phyloP scores from a whole-genome alignment of 768 basidiomycete species.

The Kwoniella sp. region DNA sequence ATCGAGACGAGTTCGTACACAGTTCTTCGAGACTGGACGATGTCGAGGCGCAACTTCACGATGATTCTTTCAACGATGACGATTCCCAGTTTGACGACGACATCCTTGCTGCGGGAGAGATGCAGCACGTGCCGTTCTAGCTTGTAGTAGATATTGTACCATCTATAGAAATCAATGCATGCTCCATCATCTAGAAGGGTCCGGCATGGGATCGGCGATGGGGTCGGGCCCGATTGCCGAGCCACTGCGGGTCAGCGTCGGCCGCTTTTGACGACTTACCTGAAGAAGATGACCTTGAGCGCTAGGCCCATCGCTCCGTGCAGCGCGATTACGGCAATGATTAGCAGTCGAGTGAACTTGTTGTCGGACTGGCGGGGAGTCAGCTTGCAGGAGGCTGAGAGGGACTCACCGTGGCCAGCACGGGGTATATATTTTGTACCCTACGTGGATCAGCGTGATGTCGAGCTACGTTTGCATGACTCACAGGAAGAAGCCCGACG shows the following conservation, averaged over 20 bases:
- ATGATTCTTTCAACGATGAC: slow-evolving; percentile 50
- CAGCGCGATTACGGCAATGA: slow-evolving; percentile 67
- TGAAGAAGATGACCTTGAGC: slow-evolving; percentile 75
- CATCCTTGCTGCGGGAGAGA: slow-evolving; percentile 72
- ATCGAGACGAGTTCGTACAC: slow-evolving; percentile 31
- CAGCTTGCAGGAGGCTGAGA: background rate
- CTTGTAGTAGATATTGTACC: slow-evolving; percentile 3
- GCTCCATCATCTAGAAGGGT: no score
- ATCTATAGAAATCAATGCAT: no score
- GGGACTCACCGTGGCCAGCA: slow-evolving; percentile 69
- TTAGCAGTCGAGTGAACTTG: slow-evolving; percentile 75
- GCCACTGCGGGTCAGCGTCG: slow-evolving; percentile 12
- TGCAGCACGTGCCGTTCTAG: slow-evolving; percentile 56
- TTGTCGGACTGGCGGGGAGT: slow-evolving; percentile 63
- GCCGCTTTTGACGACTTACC: slow-evolving; percentile 27
- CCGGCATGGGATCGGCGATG: slow-evolving; percentile 23
- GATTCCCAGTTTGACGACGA: slow-evolving; percentile 71
- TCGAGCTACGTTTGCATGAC: slow-evolving; percentile 37
- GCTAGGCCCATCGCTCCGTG: slow-evolving; percentile 77
- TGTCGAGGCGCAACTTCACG: slow-evolving; percentile 39
- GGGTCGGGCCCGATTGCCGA: slow-evolving; percentile 35
- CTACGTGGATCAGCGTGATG: slow-evolving; percentile 12
- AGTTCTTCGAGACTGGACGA: slow-evolving; percentile 3
- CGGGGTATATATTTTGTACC: slow-evolving; percentile 67
- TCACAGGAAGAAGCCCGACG: slow-evolving; percentile 82